Conservation (phyloP, 129 eudicot species). For the Helianthus annuus region DNA sequence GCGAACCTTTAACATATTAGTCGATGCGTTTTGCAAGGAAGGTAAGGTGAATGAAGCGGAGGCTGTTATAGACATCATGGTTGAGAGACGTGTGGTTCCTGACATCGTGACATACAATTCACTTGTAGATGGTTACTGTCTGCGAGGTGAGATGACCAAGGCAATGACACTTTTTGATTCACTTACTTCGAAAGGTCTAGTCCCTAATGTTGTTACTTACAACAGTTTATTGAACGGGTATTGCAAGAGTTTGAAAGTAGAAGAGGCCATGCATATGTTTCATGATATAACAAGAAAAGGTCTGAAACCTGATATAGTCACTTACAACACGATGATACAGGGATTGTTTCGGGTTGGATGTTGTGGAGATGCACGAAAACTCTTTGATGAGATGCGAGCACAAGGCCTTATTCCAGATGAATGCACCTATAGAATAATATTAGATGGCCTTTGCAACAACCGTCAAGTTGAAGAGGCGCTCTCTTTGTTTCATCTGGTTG, state of each 20-base stretch:
- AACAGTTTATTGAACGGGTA: constrained; percentile 32
- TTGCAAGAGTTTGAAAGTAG: constrained; percentile 7
- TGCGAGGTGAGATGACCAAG: constrained; percentile 1
- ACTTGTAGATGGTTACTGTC: constrained; percentile 1
- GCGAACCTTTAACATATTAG: constrained; percentile 16
- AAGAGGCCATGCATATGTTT: neutral
- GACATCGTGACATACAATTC: neutral
- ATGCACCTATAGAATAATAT: neutral
- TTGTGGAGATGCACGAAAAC: neutral
- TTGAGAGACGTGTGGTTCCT: neutral
- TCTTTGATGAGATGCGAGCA: neutral
- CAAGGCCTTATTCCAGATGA: neutral
- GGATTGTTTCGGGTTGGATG: neutral
- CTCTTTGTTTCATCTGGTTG: neutral
- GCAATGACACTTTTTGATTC: constrained; percentile 26
- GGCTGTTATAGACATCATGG: constrained; percentile 16
- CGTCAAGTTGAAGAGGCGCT: too few relatives aligned
- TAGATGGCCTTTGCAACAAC: too few relatives aligned
- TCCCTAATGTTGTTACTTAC: constrained; percentile 19
- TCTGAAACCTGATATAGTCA: neutral
- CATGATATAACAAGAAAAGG: neutral
- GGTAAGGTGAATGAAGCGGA: constrained; percentile 34
- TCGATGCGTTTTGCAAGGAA: constrained; percentile 45
- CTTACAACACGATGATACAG: neutral
- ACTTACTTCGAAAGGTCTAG: constrained; percentile 1